Evolutionary conservation across 2,329 filamentous ascomycete species (phyloP), one percentile per base, ranked within the genome.

Genomic region (Trichothecium sympodiale): DNA sequence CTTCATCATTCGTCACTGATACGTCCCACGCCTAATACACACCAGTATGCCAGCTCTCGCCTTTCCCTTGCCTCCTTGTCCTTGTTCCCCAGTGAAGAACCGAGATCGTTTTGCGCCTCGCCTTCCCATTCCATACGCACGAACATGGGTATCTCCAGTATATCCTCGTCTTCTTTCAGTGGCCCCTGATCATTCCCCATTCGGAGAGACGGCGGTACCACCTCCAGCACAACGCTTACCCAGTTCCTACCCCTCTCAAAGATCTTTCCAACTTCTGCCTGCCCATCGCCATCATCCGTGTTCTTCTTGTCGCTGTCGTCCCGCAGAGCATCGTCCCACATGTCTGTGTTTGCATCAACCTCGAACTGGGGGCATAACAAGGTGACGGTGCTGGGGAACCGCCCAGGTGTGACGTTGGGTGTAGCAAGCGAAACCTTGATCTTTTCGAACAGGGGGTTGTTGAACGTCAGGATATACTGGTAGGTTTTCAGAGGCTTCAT

Each of bases 211-310:
- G 75, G 65, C 2, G 88, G 74, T 1, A 95, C 74, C 12, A 98
- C 81, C 55, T 98, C 91, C 17, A 98, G 68, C 15, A 95, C 83
- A 9, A 98, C 85, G 45, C 80, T 91, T 13, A 91, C 91, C 84
- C 88, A 95, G 56, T 96, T 98, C 26, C 88, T 71, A 0, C 88
- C 89, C 36, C 80, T 75, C 43, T 95, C 88, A 83, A 86, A 98
- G n/a, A 96, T 79, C 60, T 96, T 96, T 35, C 89, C 91, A 0
- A 84, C 84, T 56, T 94, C 87, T 13, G 83, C 75, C 33, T 76
- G 71, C 34, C 63, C 48, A 43, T 51, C 52, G 48, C 60, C 46
- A 40, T 56, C 62, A 49, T 61, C 63, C 47, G 49, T 61, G 52
- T 50, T 52, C 45, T 52, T 55, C 53, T 54, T 54, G 53, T 59